Evolutionary conservation across 1,139 yeast genomes (phyloP), one percentile per base, ranked within the genome.

Genomic region (Kodamaea anthophila): DNA sequence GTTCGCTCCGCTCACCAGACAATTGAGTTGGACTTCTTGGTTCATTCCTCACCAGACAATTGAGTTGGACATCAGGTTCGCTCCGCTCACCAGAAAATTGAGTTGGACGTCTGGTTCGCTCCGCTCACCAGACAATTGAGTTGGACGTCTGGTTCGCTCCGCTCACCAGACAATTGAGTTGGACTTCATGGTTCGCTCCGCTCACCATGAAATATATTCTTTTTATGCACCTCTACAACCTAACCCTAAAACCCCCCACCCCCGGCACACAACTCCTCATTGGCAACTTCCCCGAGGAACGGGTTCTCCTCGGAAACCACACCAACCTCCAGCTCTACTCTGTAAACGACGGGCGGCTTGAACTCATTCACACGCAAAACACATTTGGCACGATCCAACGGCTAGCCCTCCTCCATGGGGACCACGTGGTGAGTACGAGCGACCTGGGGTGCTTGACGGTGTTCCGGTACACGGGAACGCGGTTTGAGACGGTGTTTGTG

Each of bases 381-480:
- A 46, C 74, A 2, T 81, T 82, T 55, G 80, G 83, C 1, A 65
- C 72, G 9, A 60, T 88, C 6, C 63, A 87, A 30, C 45, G 61
- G 9, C 55, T 85, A 12, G 66, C 60, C 3, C 58, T 67, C 16
- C 58, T 83, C 32, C 65, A 74, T 14, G 63, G 62, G 31, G 93
- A 85, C 41, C 60, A 61, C 22, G 42, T 88, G 15, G 70, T 81
- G n/a, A 53, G 86, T 3, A 72, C 93, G 0, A 75, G 94, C 1
- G 97, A 88, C 48, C 74, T 94, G 2, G 97, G 97, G 0, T 74
- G 75, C 34, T 42, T 87, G 13, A 60, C 79, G 0, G 52, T 88
- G 0, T 53, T 80, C 10, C 74, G 72, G 39, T 74, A 69, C 43
- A 53, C 51, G 1, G 38, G 49, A 9, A 53, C 50, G 2, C 50